phyloP scores from a whole-genome alignment of 2,329 filamentous ascomycete species.

The Penicillium paneum region DNA sequence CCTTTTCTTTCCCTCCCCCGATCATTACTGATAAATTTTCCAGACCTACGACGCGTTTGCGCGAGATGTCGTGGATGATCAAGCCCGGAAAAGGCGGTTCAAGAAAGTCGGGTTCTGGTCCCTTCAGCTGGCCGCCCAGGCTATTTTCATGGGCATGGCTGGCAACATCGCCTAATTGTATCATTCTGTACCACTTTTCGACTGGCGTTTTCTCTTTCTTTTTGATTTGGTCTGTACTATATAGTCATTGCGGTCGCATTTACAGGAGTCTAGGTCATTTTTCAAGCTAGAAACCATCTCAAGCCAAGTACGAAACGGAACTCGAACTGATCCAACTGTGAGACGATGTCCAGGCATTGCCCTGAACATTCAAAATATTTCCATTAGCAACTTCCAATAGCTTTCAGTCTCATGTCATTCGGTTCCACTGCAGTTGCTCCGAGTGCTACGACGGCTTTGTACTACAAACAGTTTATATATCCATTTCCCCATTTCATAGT shows the following conservation, averaged over 20 bases:
- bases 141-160: slow-evolving; percentile 90
- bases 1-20: background rate
- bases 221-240: slow-evolving; percentile 4
- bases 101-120: slow-evolving; percentile 98
- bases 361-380: background rate
- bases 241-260: slow-evolving; percentile 7
- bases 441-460: slow-evolving; percentile 2
- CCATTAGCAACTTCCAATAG: background rate
- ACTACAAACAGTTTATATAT: background rate
- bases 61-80: slow-evolving; percentile 82
- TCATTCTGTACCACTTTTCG: slow-evolving; percentile 12
- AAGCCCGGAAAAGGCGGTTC: slow-evolving; percentile 78
- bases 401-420: background rate
- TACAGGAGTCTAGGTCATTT: slow-evolving; percentile 1
- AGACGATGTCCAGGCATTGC: background rate
- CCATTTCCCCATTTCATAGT: background rate
- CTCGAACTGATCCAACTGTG: background rate
- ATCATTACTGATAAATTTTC: slow-evolving; percentile 8
- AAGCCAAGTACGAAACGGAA: background rate
- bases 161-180: slow-evolving; percentile 63
- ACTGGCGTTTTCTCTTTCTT: background rate
- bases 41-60: slow-evolving; percentile 90
- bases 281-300: background rate
- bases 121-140: slow-evolving; percentile 84
- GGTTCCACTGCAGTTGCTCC: slow-evolving; percentile 4